Percentiles rank a stretch among this genome's conserved stretches.
Evolutionary conservation across 306 rosid species (phyloP).

Genomic region (Rubus idaeus): DNA sequence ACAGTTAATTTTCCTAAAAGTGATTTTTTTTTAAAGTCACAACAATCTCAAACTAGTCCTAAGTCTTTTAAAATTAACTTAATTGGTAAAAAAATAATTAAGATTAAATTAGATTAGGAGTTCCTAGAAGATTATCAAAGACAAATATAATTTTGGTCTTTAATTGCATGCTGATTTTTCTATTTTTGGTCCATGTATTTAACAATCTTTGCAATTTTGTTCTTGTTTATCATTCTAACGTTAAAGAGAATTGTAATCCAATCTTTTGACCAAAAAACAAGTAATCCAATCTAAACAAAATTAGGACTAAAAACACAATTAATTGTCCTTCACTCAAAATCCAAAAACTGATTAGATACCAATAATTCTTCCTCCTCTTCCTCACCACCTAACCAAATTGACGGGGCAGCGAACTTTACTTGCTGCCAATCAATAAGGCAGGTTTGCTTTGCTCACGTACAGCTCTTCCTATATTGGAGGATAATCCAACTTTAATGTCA

Average conservation of each 20-base stretch:
- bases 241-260: neutral
- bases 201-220: neutral
- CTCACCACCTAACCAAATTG: neutral
- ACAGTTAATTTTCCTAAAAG: too few relatives aligned
- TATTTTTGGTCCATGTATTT: too few relatives aligned
- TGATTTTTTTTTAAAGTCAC: too few relatives aligned
- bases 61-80: too few relatives aligned
- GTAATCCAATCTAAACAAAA: neutral
- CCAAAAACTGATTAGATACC: neutral
- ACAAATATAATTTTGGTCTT: too few relatives aligned
- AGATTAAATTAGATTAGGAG: too few relatives aligned
- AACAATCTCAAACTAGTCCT: too few relatives aligned
- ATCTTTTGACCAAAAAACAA: neutral
- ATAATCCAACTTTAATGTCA: neutral
- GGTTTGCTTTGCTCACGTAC: neutral
- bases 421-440: neutral
- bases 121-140: too few relatives aligned
- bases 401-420: neutral
- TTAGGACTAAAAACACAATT: neutral
- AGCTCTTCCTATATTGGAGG: neutral
- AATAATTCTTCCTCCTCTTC: neutral
- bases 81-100: too few relatives aligned
- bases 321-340: neutral
- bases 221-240: neutral
- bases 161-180: too few relatives aligned